Evolutionary conservation across 2,329 filamentous ascomycete genomes (phyloP), one percentile per base, ranked within the genome.

Genomic region (Beauveria sp.): DNA sequence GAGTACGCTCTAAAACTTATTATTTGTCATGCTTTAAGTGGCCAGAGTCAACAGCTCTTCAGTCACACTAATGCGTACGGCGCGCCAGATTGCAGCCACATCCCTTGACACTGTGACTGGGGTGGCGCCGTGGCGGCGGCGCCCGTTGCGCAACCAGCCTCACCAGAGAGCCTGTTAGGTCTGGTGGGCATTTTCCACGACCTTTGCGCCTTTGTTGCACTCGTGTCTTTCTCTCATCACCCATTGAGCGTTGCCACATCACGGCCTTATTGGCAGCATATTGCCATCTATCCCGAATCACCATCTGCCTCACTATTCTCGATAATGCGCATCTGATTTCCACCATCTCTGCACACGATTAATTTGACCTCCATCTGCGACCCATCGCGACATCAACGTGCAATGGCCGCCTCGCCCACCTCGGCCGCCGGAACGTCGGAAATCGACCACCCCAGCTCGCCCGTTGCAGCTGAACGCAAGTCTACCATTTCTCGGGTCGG

Each of bases 381-480:
- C 60, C 49, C 56, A 38, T 52, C 56, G 48, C 62, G 53, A 60
- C 51, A 10, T 20, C 49, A 43, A 26, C 52, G 48, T 59, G 49
- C 58, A 53, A 77, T 77, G 75, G 73, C 73, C 55, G 73, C 75
- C 34, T 76, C 77, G 45, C 76, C 77, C 45, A 73, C 69, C 67
- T 79, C 75, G 20, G 66, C 71, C 62, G 72, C 71, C 62, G 75
- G 72, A 64, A 75, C 76, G 66, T 81, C 79, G 53, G 80, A 81
- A 60, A 68, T 73, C 40, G 80, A 82, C 62, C 69, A 71, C 1
- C 74, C 75, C 24, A 81, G 78, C 67, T 82, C 80, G 9, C 80
- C 80, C 24, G 71, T 67, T 26, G 73, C 72, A 38, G 66, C 66
- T 59, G 77, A 79, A 65, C 68, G 68, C 66, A 80, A 80, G 67